Base-by-base conservation (phyloP, 805 yeast genomes). In the Saturnispora besseyi region DNA sequence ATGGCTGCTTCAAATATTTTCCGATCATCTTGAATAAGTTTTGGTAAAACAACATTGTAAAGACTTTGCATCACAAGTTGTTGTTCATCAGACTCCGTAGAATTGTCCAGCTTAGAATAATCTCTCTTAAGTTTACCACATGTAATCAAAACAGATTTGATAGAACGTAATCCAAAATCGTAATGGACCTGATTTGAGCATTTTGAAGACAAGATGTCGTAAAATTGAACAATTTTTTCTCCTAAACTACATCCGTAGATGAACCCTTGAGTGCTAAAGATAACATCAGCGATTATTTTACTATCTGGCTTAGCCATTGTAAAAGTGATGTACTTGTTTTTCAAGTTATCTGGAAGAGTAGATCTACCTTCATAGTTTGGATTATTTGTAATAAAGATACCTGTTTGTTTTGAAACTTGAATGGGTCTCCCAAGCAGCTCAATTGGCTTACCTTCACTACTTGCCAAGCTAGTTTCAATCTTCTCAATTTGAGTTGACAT, bases 381-480 rank as follows among this genome's bases (percentile, higher is more conserved):
- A 60, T 91, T 91, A 85, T 89, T 84, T 0, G 98, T 91, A 1
- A 91, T 80, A 62, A 90, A 90, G 0, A 91, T 69, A 0, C 95
- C 96, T 0, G 86, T 73, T 28, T 75, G 73, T 3, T 65, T 61
- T 45, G 74, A 59, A 1, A 83, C 71, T 0, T 53, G 45, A 0
- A 76, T 51, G 2, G 56, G 49, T 45, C 66, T 71, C 1, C 76
- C 79, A 12, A 77, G 62, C 1, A 83, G 58, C 13, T 70, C 71
- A 10, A 78, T 64, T 33, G 64, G 55, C 3, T 53, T 52, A 0
- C 57, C 28, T 1, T 33, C 32, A 45, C 54, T 29, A 1, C 49
- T 22, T 2, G 48, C 41, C 32, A 85, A 59, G 0, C 83, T 83
- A 6, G 60, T 56, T 58, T 87, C 91, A 36, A 89, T 85, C 28